Evolutionary conservation across 2,329 filamentous ascomycete species (phyloP).

Genomic region (Talaromyces amestolkiae): DNA sequence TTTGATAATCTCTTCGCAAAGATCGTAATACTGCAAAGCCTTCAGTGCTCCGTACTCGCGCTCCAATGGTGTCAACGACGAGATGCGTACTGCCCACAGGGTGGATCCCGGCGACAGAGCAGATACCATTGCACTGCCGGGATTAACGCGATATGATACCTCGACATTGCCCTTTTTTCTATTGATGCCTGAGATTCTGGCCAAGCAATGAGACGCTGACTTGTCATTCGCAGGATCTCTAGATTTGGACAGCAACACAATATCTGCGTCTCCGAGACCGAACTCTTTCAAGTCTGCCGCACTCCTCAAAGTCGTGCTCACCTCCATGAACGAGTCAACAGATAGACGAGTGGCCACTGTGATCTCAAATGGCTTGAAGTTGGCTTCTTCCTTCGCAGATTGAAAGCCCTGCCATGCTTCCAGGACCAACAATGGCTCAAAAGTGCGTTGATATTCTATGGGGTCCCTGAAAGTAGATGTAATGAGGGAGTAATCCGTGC

Average conservation of each 20-base stretch:
- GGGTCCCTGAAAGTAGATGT: slow-evolving; percentile 75
- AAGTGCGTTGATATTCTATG: slow-evolving; percentile 78
- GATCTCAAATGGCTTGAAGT: slow-evolving; percentile 76
- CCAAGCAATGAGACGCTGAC: slow-evolving; percentile 74
- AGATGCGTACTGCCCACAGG: slow-evolving; percentile 76
- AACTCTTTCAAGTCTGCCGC: slow-evolving; percentile 65
- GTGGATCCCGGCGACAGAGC: slow-evolving; percentile 67
- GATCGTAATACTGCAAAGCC: slow-evolving; percentile 90
- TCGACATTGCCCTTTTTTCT: slow-evolving; percentile 80
- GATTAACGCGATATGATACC: slow-evolving; percentile 79
- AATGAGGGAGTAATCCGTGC: slow-evolving; percentile 71
- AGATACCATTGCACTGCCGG: slow-evolving; percentile 61
- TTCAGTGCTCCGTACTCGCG: slow-evolving; percentile 90
- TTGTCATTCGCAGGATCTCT: slow-evolving; percentile 66
- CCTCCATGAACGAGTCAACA: slow-evolving; percentile 89
- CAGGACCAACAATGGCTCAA: slow-evolving; percentile 82
- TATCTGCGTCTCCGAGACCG: slow-evolving; percentile 76
- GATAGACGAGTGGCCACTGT: slow-evolving; percentile 84
- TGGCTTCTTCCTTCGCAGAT: slow-evolving; percentile 82
- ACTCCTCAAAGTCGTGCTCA: slow-evolving; percentile 77
- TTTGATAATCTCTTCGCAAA: slow-evolving; percentile 86
- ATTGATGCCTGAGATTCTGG: slow-evolving; percentile 74
- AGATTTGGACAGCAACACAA: slow-evolving; percentile 77
- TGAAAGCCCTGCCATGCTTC: slow-evolving; percentile 96
- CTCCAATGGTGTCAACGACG: slow-evolving; percentile 91